Evolutionary conservation across 148 eudicot species (phyloP).

Genomic region (Rheum nobile): DNA sequence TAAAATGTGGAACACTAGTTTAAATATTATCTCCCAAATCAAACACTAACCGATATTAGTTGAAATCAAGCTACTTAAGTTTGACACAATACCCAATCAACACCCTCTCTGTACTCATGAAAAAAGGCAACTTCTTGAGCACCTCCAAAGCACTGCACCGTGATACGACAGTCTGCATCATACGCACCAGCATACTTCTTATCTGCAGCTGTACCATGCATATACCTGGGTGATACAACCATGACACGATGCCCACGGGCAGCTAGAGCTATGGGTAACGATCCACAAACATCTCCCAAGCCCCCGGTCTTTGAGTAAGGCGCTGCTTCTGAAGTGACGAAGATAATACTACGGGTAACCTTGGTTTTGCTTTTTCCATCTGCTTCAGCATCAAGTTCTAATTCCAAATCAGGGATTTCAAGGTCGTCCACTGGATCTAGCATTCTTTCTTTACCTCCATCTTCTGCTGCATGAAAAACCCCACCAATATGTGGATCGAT

Average conservation of each 20-base stretch:
- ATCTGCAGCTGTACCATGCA: slow-evolving; percentile 68
- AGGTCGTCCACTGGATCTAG: not conserved
- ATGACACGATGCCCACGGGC: slow-evolving; percentile 92
- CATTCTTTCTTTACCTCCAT: not conserved
- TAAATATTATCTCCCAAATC: not conserved
- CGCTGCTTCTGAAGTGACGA: slow-evolving; percentile 79
- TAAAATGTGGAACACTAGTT: slow-evolving; percentile 18
- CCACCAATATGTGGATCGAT: not conserved
- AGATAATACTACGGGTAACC: slow-evolving; percentile 46
- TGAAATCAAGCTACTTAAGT: not conserved
- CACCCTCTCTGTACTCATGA: slow-evolving; percentile 84
- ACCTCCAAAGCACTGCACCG: slow-evolving; percentile 75
- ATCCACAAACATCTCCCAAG: slow-evolving; percentile 97
- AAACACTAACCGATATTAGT: not conserved
- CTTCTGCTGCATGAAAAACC: slow-evolving; percentile 10
- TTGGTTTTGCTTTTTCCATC: slow-evolving; percentile 20
- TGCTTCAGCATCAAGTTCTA: slow-evolving; percentile 5
- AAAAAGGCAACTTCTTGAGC: slow-evolving; percentile 74
- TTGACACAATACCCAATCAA: slow-evolving; percentile 63
- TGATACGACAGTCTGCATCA: slow-evolving; percentile 38
- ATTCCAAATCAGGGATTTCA: slow-evolving; percentile 13
- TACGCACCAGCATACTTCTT: slow-evolving; percentile 42
- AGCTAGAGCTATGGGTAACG: slow-evolving; percentile 86
- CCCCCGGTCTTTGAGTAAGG: slow-evolving; percentile 99
- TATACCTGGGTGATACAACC: slow-evolving; percentile 88